Base-by-base conservation (phyloP, 108 stramenopile species). In the Discostella pseudostelligera region DNA sequence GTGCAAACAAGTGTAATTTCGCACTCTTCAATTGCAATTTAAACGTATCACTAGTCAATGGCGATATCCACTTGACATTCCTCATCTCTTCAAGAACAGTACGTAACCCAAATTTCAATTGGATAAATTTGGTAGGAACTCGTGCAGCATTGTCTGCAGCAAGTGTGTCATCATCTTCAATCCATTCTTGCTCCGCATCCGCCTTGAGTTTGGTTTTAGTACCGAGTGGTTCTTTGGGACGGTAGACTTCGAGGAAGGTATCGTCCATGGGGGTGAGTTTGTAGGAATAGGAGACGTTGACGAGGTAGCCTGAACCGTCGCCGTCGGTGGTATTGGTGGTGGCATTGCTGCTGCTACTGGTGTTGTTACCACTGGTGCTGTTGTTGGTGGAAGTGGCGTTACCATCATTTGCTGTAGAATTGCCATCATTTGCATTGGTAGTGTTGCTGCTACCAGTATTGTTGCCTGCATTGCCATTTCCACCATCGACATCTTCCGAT, bases 231-330 rank as follows among this genome's bases (percentile, higher is more conserved):
- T 17, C 44, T 8, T 57, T 9, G 2, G 66, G 66, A 17, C 66
- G 55, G 28, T 28, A 67, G 3, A 21, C 6, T 42, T 67, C 66
- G 13, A 67, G 40, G 56, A 67, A 67, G 17, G 66, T 67, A 35
- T 67, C 66, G 39, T 56, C 66, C 26, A 20, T 10, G 12, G 66
- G 55, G 6, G 24, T 16, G 14, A 67, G 29, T 13, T 8, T 56
- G 48, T 29, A 51, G 49, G 49, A 36, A 21, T 49, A 12, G 9
- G 11, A 14, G 17, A n/a, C 29, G 39, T 21, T 39, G 4, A 20
- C 17, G n/a, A n/a, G n/a, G n/a, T n/a, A n/a, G n/a, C n/a, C n/a
- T n/a, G n/a, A n/a, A n/a, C n/a, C n/a, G n/a, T n/a, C n/a, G n/a
- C n/a, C n/a, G n/a, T n/a, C n/a, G n/a, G 14, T 42, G 22, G 20